Evolutionary conservation across 306 rosid species (phyloP).

Genomic region (Rosa lucieae): DNA sequence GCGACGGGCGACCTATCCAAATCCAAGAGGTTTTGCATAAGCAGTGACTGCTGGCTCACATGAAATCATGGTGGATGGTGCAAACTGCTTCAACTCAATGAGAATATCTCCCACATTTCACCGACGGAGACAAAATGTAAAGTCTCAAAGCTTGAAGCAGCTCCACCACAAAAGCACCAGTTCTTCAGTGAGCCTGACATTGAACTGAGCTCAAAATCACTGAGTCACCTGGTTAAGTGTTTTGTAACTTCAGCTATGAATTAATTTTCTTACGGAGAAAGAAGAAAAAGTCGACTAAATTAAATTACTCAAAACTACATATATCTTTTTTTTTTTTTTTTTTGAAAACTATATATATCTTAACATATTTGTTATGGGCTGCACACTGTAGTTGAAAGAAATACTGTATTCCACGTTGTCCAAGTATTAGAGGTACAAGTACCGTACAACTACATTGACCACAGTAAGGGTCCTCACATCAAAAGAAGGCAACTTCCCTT

Average conservation of each 20-base stretch:
- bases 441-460: not conserved
- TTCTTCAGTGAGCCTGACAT: not conserved
- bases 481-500: conserved; percentile 32
- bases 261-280: not conserved
- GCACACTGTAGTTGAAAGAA: not conserved
- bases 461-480: conserved; percentile 4
- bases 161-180: not conserved
- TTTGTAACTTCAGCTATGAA: not conserved
- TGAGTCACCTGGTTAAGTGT: not conserved
- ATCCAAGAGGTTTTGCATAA: not conserved
- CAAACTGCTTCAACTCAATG: conserved; percentile 4
- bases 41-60: conserved; percentile 19
- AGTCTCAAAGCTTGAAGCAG: not conserved
- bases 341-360: not conserved
- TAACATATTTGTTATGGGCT: not conserved
- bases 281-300: not conserved
- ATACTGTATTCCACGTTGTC: not conserved
- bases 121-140: not conserved
- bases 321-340: not conserved
- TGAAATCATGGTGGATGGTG: conserved; percentile 18
- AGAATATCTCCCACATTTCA: conserved; percentile 9
- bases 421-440: conserved; percentile 3
- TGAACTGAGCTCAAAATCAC: not conserved
- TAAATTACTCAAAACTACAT: not conserved
- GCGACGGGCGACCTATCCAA: not conserved